These are phyloP conservation scores for Aspergillus phoenicis DNA, from an alignment of 2,329 filamentous ascomycete genomes.

Conservation along the genomic window DNA sequence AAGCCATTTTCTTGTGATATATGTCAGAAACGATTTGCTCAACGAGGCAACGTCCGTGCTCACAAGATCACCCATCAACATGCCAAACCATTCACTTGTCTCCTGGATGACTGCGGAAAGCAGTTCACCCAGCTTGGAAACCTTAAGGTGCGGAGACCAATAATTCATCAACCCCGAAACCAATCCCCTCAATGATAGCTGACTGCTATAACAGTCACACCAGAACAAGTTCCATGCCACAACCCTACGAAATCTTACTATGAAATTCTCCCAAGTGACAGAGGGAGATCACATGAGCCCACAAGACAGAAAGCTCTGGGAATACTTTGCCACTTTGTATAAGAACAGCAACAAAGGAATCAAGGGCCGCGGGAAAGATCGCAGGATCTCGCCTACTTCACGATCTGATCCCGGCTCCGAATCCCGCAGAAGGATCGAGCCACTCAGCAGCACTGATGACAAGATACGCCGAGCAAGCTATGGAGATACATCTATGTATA, in stretches of 20 bases:
- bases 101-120: slow-evolving; percentile 81
- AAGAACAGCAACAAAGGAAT: slow-evolving; percentile 99
- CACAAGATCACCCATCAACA: slow-evolving; percentile 80
- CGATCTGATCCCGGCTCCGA: slow-evolving; percentile 23
- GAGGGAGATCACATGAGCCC: slow-evolving; percentile 65
- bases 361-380: slow-evolving; percentile 88
- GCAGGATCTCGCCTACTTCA: slow-evolving; percentile 46
- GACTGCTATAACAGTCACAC: slow-evolving; percentile 63
- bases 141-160: slow-evolving; percentile 67
- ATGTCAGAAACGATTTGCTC: slow-evolving; percentile 81
- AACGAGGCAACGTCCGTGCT: slow-evolving; percentile 80
- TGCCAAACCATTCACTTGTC: slow-evolving; percentile 78
- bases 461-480: slow-evolving; percentile 29
- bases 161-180: neutral
- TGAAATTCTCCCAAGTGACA: slow-evolving; percentile 67
- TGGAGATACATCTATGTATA: slow-evolving; percentile 35
- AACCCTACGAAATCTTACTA: slow-evolving; percentile 70
- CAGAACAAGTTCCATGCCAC: slow-evolving; percentile 89
- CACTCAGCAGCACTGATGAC: slow-evolving; percentile 30
- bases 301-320: slow-evolving; percentile 75
- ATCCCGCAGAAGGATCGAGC: slow-evolving; percentile 21
- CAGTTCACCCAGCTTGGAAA: slow-evolving; percentile 89
- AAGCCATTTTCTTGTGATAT: slow-evolving; percentile 78
- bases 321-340: slow-evolving; percentile 85
- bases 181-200: slow-evolving; percentile 2